Conservation (phyloP, 2,329 filamentous ascomycete species). For the Trematosphaeria pertusa region DNA sequence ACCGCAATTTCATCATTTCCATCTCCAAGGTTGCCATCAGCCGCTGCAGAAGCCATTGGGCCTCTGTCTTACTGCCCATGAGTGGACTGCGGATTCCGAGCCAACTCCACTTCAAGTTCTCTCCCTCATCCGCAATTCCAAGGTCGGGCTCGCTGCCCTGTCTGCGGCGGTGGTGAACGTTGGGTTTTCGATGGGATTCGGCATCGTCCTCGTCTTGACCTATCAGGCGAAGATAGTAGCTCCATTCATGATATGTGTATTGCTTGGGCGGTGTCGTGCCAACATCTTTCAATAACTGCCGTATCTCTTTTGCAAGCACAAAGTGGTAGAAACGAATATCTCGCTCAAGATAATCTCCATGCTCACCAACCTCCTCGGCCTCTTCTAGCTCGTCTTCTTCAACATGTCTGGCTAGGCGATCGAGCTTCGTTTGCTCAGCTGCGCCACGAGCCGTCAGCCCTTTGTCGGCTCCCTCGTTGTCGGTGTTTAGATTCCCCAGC, state of each 20-base stretch:
- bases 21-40: conserved; percentile 63
- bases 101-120: conserved; percentile 76
- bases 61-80: conserved; percentile 72
- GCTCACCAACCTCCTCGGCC: conserved; percentile 50
- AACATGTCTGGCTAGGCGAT: conserved; percentile 48
- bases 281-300: conserved; percentile 53
- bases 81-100: conserved; percentile 72
- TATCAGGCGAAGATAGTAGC: conserved; percentile 46
- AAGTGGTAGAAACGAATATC: conserved; percentile 62
- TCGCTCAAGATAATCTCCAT: conserved; percentile 53
- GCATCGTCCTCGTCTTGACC: conserved; percentile 51
- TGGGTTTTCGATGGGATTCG: conserved; percentile 43
- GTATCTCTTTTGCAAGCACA: conserved; percentile 54
- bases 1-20: conserved; percentile 39
- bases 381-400: conserved; percentile 51
- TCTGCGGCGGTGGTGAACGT: conserved; percentile 24
- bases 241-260: conserved; percentile 50
- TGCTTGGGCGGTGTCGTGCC: conserved; percentile 47
- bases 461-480: conserved; percentile 18
- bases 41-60: conserved; percentile 75
- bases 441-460: conserved; percentile 4
- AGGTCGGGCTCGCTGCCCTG: conserved; percentile 35
- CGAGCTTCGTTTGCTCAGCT: conserved; percentile 26
- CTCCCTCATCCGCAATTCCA: conserved; percentile 38
- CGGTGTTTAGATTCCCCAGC: conserved; percentile 27